Evolutionary conservation across 1,284 basidiomycete genomes (phyloP).

Genomic region (Malassezia psittaci): DNA sequence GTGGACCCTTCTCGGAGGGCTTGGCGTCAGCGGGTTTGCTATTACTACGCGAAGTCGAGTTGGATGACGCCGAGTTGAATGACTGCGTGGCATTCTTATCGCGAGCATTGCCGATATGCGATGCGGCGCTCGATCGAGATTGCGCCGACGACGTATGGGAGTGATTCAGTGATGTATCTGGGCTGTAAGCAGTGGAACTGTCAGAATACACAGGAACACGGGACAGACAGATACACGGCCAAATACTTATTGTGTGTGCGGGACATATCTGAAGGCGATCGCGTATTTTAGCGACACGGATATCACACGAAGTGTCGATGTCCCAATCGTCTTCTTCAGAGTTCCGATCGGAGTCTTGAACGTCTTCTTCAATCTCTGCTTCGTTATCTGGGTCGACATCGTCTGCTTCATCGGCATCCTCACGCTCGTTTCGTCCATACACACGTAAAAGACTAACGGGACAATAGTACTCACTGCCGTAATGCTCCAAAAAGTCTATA

Average conservation of each 20-base stretch:
- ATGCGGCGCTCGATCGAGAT: background rate
- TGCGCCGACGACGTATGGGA: background rate
- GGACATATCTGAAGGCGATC: background rate
- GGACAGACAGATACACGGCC: slow-evolving; percentile 3
- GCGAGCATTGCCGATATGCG: background rate
- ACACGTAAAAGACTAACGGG: slow-evolving; percentile 84
- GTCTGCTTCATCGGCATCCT: slow-evolving; percentile 65
- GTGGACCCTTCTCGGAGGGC: background rate
- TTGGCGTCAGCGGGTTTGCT: slow-evolving; percentile 1
- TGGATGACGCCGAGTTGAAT: background rate
- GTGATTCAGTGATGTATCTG: too few species aligned
- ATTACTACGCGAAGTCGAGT: background rate
- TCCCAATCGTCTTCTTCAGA: background rate
- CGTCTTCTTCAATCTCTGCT: background rate
- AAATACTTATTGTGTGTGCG: background rate
- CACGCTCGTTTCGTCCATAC: slow-evolving; percentile 90
- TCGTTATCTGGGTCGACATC: slow-evolving; percentile 52
- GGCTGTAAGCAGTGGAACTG: background rate
- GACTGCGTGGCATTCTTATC: background rate
- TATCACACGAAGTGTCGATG: background rate
- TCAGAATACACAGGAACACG: background rate
- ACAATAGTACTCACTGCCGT: slow-evolving; percentile 91
- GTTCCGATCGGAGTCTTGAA: slow-evolving; percentile 6
- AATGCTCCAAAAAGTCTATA: slow-evolving; percentile 86
- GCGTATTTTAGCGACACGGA: background rate